phyloP scores from a whole-genome alignment of 2,329 filamentous ascomycete species.

The Cordyceps fumosorosea region DNA sequence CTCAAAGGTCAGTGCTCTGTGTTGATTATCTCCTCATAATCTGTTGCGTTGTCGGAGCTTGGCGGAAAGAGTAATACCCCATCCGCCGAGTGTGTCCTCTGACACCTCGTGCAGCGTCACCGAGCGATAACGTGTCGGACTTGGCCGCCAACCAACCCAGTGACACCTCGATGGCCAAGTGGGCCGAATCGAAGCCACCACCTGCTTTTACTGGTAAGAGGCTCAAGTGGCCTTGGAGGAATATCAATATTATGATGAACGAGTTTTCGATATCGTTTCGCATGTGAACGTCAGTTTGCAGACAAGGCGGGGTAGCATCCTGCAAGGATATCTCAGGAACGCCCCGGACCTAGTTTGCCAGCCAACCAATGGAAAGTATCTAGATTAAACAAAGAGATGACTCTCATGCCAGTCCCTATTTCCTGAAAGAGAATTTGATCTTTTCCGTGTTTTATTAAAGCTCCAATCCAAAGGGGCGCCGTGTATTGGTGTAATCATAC shows the following conservation, averaged over 20 bases:
- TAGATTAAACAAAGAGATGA: background rate
- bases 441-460: background rate
- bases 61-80: background rate
- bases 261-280: background rate
- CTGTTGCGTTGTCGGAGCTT: background rate
- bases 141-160: conserved; percentile 3
- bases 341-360: background rate
- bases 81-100: background rate
- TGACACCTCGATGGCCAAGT: background rate
- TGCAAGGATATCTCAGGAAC: background rate
- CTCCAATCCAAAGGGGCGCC: background rate
- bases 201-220: background rate
- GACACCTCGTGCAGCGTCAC: background rate
- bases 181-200: background rate
- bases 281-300: background rate
- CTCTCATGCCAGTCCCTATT: background rate
- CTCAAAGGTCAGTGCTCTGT: background rate
- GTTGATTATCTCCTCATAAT: background rate
- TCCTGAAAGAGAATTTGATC: background rate
- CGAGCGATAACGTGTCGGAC: background rate
- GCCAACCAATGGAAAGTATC: background rate
- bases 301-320: background rate
- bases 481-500: conserved; percentile 6
- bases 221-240: background rate
- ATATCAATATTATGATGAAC: background rate